Base-by-base conservation (phyloP, 1,284 basidiomycete species). In the Puccinia polysora region DNA sequence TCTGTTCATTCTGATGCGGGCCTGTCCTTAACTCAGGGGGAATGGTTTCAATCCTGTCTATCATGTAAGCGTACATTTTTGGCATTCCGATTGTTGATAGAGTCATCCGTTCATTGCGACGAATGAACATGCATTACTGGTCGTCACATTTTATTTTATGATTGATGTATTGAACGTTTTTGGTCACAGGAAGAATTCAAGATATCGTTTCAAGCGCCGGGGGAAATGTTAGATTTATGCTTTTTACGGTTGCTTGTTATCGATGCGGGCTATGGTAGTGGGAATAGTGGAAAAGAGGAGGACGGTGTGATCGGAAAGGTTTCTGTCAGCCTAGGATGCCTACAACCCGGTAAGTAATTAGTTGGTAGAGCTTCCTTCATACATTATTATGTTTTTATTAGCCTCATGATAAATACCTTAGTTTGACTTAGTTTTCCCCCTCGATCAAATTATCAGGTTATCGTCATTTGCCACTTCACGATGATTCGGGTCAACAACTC, bases 381-480 rank as follows among this genome's bases (percentile, higher is more conserved):
- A 47, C 40, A 10, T 49, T 3, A 12, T 14, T 64, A 12, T 32
- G 4, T 34, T 32, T 34, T 23, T 53, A n/a, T n/a, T n/a, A n/a
- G n/a, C n/a, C n/a, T n/a, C n/a, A n/a, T n/a, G n/a, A n/a, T n/a
- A n/a, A n/a, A n/a, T n/a, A n/a, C n/a, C n/a, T n/a, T n/a, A n/a
- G 20, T 59, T 30, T 36, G 12, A 58, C 40, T 28, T 49, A 30
- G 43, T 53, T 49, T 67, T 75, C 28, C 3, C n/a, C 18, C 20
- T n/a, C 14, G 28, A 28, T 1, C 20, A 15, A 23, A 12, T 30
- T 2, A 7, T 47, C 74, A 90, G 91, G 92, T 2, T 95, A 88
- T 79, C 87, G 90, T 12, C 90, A 95, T 81, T 81, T 95, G 18
- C 90, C 91, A 0, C 81, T 95, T 58, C 88, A 90, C 77, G 91